These are phyloP conservation scores for Ophiostoma triangulosporum DNA, from an alignment of 2,329 filamentous ascomycete species.

Conservation along the genomic window DNA sequence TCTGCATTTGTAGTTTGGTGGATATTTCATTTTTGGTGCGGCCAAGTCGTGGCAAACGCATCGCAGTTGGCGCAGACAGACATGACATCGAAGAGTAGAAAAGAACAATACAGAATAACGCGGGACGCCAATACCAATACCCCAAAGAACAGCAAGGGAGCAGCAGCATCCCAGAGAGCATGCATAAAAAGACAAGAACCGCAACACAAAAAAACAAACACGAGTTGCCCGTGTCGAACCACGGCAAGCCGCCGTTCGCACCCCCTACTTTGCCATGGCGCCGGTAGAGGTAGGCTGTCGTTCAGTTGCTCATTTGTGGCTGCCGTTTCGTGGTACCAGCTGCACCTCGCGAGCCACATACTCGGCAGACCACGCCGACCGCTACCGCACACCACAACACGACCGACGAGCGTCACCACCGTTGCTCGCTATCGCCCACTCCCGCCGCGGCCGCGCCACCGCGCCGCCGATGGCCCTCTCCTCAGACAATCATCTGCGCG, in stretches of 20 bases:
- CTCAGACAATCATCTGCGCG: slow-evolving; percentile 87
- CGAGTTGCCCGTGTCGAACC: neutral
- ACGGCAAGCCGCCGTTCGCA: neutral
- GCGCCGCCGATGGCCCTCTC: neutral
- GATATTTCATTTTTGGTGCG: no score
- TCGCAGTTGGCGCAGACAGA: neutral
- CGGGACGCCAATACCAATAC: neutral
- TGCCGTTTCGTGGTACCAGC: no score
- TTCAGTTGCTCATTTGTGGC: no score
- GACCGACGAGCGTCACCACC: no score
- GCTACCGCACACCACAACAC: neutral
- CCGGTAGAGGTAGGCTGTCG: no score
- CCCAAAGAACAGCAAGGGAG: neutral
- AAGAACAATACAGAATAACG: neutral
- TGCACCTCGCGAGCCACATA: no score
- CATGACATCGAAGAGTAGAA: neutral
- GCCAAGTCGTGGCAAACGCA: no score
- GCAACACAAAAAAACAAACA: neutral
- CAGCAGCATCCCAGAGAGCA: neutral
- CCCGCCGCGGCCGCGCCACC: no score
- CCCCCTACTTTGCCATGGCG: neutral
- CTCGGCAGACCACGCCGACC: no score
- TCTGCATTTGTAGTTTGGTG: no score
- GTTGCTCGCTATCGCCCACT: no score
- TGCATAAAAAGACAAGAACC: neutral